Base-by-base conservation (phyloP, 176 grass and related monocot genomes). In the Canna indica region DNA sequence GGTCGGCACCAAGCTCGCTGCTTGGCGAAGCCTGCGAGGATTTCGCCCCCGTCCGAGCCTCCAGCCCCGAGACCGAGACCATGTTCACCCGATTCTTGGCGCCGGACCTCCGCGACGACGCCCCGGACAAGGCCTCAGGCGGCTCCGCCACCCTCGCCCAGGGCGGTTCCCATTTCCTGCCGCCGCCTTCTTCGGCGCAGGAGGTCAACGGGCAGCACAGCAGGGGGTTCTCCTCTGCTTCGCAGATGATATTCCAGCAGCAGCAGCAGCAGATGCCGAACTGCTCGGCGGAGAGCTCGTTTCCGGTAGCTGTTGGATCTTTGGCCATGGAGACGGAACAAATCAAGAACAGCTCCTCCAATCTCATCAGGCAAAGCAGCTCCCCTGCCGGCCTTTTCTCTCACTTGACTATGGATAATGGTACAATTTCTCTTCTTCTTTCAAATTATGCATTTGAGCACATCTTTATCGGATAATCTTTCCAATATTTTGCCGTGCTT, bases 11-110 rank as follows among this genome's bases (percentile, higher is more conserved):
- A 6, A 97, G 75, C 68, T 75, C 84, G 39, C 58, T 91, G 63
- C 65, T 96, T 10, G 92, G 83, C 39, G 92, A 91, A 60, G 62
- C 87, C 79, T 88, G 85, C 81, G 92, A 91, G 36, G 92, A 91
- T 56, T 89, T 91, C 64, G 79, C 85, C 71, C 81, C 78, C 1
- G 79, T 69, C 0, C 67, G 81, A 39, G 54, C 76, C 1, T 69
- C 75, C 50, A 87, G 86, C 50, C 88, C 81, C 24, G 82, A 75
- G 61, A 81, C 88, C 22, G 88, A 85, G 66, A 77, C 77, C 83
- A 81, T 93, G 82, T 81, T 93, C 64, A 81, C 94, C 30, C 73
- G 82, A 17, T 93, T 87, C 87, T 57, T 87, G 13, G 78, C 50
- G 44, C 86, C 13, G 73, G 81, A 86, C 76, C 84, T 36, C 45